Base-by-base conservation (phyloP, 768 basidiomycete species). In the Sporobolomyces roseus region DNA sequence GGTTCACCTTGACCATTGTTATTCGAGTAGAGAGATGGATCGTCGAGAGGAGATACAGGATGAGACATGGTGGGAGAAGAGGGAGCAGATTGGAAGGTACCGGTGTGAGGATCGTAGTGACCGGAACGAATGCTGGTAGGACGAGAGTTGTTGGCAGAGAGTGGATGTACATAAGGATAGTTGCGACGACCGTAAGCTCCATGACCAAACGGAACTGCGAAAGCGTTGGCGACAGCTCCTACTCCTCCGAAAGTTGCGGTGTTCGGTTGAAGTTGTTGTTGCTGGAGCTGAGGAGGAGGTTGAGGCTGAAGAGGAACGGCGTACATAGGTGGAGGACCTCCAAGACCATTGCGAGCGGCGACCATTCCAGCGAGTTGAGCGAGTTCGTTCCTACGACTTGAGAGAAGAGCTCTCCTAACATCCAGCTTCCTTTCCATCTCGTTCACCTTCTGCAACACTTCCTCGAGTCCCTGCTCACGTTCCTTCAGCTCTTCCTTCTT, bases 401-500 rank as follows among this genome's bases (percentile, higher is more conserved):
- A 38, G 30, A 76, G 66, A 5, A 75, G 56, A 35, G 59, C 65
- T 25, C 71, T 68, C 27, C 73, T 62, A 6, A 69, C 69, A 48
- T 74, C 74, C 48, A 76, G 68, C 55, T 72, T 70, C 53, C 63
- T 66, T 63, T 73, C 68, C 63, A 73, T 53, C 46, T 62, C 65
- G 25, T 46, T 48, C 3, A 73, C 59, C 51, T 67, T 66, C 38
- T 68, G 69, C 25, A 67, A 12, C 43, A 81, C 72, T 54, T 79
- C 79, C n/a, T 80, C 78, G 71, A 88, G 84, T 27, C 81, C 80
- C 27, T 80, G 80, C n/a, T 84, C 82, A 54, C 82, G 79, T 48
- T 78, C 78, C 53, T 87, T 79, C 63, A 83, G 78, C 45, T 82
- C 80, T 72, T 81, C 83, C 74, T 89, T 87, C 60, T 84, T 83